These are phyloP conservation scores for Volutella citrinella DNA, from an alignment of 2,329 filamentous ascomycete species.

Conservation along the genomic window DNA sequence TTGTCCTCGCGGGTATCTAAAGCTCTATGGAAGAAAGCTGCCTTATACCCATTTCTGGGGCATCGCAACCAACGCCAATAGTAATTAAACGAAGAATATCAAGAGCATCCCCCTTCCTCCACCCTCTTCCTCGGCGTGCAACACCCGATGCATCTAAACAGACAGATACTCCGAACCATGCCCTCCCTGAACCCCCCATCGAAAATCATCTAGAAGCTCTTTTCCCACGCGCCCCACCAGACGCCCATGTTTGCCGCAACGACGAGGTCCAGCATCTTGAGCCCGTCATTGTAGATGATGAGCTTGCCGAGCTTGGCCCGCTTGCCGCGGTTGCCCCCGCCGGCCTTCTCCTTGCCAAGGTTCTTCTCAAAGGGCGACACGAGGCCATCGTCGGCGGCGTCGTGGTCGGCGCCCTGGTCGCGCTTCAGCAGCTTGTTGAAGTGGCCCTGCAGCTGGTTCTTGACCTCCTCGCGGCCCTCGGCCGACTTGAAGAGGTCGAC, in stretches of 20 bases:
- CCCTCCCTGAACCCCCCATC: no score
- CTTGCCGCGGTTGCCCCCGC: conserved; percentile 81
- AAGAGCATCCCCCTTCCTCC: no score
- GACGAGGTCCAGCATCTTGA: conserved; percentile 93
- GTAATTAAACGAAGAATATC: no score
- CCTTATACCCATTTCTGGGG: no score
- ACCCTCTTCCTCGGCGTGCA: no score
- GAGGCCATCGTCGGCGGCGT: conserved; percentile 37
- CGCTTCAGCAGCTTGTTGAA: conserved; percentile 41
- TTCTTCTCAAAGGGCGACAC: conserved; percentile 61
- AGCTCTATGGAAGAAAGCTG: no score
- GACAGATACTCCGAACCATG: no score
- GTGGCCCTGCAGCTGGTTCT: conserved; percentile 37
- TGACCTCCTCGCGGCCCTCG: conserved; percentile 30
- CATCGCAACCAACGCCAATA: no score
- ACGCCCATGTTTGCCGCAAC: conserved; percentile 89
- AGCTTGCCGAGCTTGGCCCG: conserved; percentile 92
- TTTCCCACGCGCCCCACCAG: conserved; percentile 89
- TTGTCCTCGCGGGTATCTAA: conserved; percentile 14
- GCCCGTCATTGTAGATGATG: conserved; percentile 81
- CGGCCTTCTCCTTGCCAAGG: conserved; percentile 78
- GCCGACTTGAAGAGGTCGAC: conserved; percentile 43
- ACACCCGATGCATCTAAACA: conserved; percentile 10
- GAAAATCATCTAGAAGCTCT: conserved; percentile 43
- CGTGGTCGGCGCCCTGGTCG: conserved; percentile 31